phyloP scores from a whole-genome alignment of 148 eudicot genomes.

The Rhododendron williamsianum region DNA sequence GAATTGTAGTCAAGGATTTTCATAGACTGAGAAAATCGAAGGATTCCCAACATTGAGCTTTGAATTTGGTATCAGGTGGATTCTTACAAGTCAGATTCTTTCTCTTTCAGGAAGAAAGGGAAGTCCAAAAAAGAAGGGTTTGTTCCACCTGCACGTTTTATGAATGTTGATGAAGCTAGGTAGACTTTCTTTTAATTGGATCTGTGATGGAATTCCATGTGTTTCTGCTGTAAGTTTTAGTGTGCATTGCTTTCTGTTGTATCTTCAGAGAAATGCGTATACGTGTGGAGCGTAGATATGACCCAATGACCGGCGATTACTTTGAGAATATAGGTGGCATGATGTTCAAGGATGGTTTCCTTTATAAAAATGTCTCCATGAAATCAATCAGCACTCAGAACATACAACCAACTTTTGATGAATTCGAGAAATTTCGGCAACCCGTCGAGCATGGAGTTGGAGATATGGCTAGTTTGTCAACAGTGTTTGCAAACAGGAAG shows the following conservation, averaged over 20 bases:
- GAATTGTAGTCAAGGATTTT: neutral
- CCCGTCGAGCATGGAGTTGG: conserved; percentile 79
- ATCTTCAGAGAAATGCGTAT: conserved; percentile 66
- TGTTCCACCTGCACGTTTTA: conserved; percentile 80
- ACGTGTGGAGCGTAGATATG: conserved; percentile 80
- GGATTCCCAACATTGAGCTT: neutral
- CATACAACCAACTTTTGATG: conserved; percentile 92
- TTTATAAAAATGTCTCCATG: conserved; percentile 74
- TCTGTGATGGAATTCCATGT: neutral
- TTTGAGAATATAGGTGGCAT: conserved; percentile 73
- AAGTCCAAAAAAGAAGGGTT: conserved; percentile 83
- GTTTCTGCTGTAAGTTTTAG: neutral
- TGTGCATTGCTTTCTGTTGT: conserved; percentile 9
- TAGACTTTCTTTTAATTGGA: conserved; percentile 21
- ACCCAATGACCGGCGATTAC: conserved; percentile 76
- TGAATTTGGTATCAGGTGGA: neutral
- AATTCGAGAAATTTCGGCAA: conserved; percentile 80
- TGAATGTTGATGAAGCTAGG: conserved; percentile 97
- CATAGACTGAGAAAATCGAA: neutral
- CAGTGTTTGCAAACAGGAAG: conserved; percentile 87
- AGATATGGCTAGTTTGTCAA: conserved; percentile 74
- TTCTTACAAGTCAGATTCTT: conserved; percentile 8
- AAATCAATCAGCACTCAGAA: conserved; percentile 77
- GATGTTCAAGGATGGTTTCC: conserved; percentile 94
- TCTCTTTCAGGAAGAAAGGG: conserved; percentile 80